Percentiles rank a stretch among this genome's conserved stretches.
Conservation (phyloP, 2,329 filamentous ascomycete species). For the Botrytis byssoidea region DNA sequence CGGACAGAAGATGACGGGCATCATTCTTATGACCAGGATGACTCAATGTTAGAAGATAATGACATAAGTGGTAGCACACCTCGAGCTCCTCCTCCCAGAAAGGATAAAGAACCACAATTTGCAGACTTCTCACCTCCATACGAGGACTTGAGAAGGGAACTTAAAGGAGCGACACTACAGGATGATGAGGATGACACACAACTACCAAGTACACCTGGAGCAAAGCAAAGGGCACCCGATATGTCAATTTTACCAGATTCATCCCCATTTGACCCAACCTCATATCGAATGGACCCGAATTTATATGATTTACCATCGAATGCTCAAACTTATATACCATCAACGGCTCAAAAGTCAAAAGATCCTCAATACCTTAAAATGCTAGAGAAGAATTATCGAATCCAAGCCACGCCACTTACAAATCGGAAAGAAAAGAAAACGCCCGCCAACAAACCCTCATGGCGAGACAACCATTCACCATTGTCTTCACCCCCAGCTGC, state of each 20-base stretch:
- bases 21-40: slow-evolving; percentile 46
- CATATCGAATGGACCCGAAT: slow-evolving; percentile 45
- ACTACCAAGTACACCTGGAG: slow-evolving; percentile 38
- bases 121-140: slow-evolving; percentile 74
- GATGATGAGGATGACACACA: slow-evolving; percentile 43
- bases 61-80: slow-evolving; percentile 69
- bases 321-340: slow-evolving; percentile 25
- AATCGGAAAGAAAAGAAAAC: slow-evolving; percentile 26
- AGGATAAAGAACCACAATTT: slow-evolving; percentile 49
- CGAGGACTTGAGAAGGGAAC: slow-evolving; percentile 67
- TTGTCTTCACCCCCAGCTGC: slow-evolving; percentile 75
- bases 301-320: slow-evolving; percentile 37
- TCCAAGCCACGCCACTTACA: slow-evolving; percentile 85
- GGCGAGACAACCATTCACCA: slow-evolving; percentile 37
- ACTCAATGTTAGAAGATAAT: slow-evolving; percentile 65
- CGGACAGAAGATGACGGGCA: slow-evolving; percentile 34
- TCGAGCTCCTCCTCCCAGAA: slow-evolving; percentile 52
- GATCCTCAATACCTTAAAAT: slow-evolving; percentile 86
- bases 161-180: slow-evolving; percentile 47
- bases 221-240: slow-evolving; percentile 53
- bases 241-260: slow-evolving; percentile 64
- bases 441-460: slow-evolving; percentile 37
- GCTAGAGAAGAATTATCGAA: slow-evolving; percentile 92
- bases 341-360: slow-evolving; percentile 43
- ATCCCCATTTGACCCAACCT: slow-evolving; percentile 53